Conservation (phyloP, 139 green algal species). For the Chloropicon primus region DNA sequence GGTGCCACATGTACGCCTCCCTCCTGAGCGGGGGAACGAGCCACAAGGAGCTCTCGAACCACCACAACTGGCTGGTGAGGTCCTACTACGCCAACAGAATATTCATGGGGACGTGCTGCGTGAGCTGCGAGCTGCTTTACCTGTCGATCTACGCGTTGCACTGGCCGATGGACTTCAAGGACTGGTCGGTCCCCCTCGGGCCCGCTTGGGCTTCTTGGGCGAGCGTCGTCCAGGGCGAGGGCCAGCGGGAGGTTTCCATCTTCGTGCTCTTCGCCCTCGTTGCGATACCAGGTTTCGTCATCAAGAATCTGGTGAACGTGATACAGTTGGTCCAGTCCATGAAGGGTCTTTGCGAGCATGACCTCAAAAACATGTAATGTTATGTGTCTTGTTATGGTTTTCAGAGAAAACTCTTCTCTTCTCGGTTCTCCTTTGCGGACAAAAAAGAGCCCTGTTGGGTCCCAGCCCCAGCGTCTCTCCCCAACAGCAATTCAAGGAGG, state of each 20-base stretch:
- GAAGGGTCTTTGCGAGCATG: not conserved
- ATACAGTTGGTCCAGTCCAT: not conserved
- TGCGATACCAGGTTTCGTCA: not conserved
- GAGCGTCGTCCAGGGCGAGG: not conserved
- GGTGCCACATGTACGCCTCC: conserved; percentile 79
- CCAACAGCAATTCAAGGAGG: too few relatives aligned
- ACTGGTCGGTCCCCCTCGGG: not conserved
- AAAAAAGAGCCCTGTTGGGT: too few relatives aligned
- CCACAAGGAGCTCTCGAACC: conserved; percentile 55
- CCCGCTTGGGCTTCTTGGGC: too few relatives aligned
- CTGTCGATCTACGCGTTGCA: conserved; percentile 2
- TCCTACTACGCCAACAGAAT: conserved; percentile 43
- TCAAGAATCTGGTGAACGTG: not conserved
- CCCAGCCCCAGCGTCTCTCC: too few relatives aligned
- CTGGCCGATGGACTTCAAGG: not conserved
- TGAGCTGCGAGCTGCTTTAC: conserved; percentile 19
- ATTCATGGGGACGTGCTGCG: conserved; percentile 89
- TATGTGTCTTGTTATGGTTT: too few relatives aligned
- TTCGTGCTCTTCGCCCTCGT: not conserved
- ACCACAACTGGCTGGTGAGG: conserved; percentile 51
- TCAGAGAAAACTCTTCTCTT: too few relatives aligned
- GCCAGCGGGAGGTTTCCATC: not conserved
- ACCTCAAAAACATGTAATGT: not conserved
- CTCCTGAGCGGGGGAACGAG: conserved; percentile 41
- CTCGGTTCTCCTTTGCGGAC: too few relatives aligned